phyloP scores from a whole-genome alignment of 441 rosid species.

The Eruca vesicaria region DNA sequence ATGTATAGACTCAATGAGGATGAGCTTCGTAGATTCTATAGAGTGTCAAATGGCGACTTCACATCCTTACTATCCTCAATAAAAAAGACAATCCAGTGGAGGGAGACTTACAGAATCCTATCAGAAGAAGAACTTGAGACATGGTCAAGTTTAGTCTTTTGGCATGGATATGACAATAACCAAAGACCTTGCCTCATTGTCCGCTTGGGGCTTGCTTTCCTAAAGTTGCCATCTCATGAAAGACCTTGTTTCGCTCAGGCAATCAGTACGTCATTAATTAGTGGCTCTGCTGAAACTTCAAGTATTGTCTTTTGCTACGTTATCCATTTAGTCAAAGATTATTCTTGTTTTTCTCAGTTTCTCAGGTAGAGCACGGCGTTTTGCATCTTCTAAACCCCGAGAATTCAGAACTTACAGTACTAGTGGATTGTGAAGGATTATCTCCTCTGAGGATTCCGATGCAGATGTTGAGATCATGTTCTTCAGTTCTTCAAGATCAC shows the following conservation, averaged over 20 bases:
- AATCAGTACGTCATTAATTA: conserved; percentile 63
- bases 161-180: conserved; percentile 89
- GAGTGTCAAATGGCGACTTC: conserved; percentile 79
- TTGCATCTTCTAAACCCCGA: conserved; percentile 55
- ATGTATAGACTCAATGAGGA: conserved; percentile 79
- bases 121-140: conserved; percentile 74
- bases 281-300: background rate
- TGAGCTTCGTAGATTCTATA: conserved; percentile 70
- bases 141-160: conserved; percentile 84
- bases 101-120: conserved; percentile 66
- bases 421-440: too few relatives aligned
- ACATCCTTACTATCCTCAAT: conserved; percentile 60
- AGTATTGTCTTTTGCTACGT: background rate
- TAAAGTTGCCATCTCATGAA: conserved; percentile 60
- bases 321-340: background rate
- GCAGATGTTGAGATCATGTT: too few relatives aligned
- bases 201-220: conserved; percentile 80
- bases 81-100: conserved; percentile 89
- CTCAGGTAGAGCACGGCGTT: conserved; percentile 87
- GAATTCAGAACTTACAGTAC: too few relatives aligned
- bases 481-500: too few relatives aligned
- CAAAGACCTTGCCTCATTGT: conserved; percentile 84
- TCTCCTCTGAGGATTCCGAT: too few relatives aligned
- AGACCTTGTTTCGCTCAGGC: conserved; percentile 92
- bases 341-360: conserved; percentile 61